Evolutionary conservation across 1,284 basidiomycete species (phyloP).

Genomic region (Neonothopanus nambi): DNA sequence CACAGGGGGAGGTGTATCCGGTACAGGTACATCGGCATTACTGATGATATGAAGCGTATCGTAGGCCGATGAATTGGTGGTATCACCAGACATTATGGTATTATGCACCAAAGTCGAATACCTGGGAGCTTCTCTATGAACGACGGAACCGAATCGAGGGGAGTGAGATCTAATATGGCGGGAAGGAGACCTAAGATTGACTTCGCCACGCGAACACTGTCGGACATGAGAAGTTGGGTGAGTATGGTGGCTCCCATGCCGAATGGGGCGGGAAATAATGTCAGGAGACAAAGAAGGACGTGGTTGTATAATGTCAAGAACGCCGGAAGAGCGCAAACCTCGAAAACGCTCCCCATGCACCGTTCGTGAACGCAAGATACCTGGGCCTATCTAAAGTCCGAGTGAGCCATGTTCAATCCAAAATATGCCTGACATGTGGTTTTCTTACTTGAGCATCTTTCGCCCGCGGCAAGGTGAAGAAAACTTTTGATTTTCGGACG

Average conservation of each 20-base stretch:
- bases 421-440: neutral
- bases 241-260: neutral
- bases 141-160: slow-evolving; percentile 13
- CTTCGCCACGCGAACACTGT: slow-evolving; percentile 1
- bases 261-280: slow-evolving; percentile 3
- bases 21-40: neutral
- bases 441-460: neutral
- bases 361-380: neutral
- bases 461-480: neutral
- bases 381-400: neutral
- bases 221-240: neutral
- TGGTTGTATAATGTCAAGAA: slow-evolving; percentile 2
- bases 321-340: neutral
- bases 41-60: neutral
- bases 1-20: slow-evolving; percentile 15
- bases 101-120: slow-evolving; percentile 11
- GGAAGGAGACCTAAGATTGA: neutral
- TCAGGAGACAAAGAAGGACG: neutral
- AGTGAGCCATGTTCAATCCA: no score
- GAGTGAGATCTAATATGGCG: slow-evolving; percentile 4
- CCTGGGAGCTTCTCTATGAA: slow-evolving; percentile 2
- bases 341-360: neutral
- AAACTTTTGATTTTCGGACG: neutral
- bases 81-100: neutral
- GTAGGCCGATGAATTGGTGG: neutral